phyloP scores from a whole-genome alignment of 805 yeast genomes.

The Ascoidea rubescens region DNA sequence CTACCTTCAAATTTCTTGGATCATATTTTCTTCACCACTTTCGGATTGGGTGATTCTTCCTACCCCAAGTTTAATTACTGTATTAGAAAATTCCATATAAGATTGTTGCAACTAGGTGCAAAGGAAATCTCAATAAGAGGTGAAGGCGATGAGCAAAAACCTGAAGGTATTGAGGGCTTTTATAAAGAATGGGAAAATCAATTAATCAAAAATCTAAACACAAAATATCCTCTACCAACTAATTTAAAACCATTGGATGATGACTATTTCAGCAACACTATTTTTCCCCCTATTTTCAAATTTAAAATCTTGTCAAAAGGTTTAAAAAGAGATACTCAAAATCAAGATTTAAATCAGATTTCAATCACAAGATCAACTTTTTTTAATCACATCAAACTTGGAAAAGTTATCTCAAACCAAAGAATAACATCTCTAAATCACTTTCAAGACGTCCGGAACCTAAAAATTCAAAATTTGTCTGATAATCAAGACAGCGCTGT shows the following conservation, averaged over 20 bases:
- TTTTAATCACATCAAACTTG: slow-evolving; percentile 17
- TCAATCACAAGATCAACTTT: slow-evolving; percentile 17
- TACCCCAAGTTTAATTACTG: slow-evolving; percentile 85
- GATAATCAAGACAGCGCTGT: too few relatives aligned
- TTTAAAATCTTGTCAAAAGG: background rate
- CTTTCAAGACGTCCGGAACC: slow-evolving; percentile 78
- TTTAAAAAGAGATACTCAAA: background rate
- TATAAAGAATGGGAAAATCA: slow-evolving; percentile 60
- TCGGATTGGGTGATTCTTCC: slow-evolving; percentile 90
- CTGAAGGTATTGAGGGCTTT: slow-evolving; percentile 59
- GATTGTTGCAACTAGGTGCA: slow-evolving; percentile 77
- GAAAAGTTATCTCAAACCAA: slow-evolving; percentile 32
- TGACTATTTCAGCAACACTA: background rate
- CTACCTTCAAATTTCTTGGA: slow-evolving; percentile 47
- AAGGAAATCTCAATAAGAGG: slow-evolving; percentile 54
- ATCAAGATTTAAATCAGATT: slow-evolving; percentile 14
- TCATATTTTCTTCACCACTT: slow-evolving; percentile 51
- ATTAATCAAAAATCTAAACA: slow-evolving; percentile 24
- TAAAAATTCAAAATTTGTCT: slow-evolving; percentile 23
- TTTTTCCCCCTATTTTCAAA: slow-evolving; percentile 4
- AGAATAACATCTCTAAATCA: slow-evolving; percentile 61
- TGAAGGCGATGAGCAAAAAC: slow-evolving; percentile 79
- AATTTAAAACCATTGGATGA: background rate
- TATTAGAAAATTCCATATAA: slow-evolving; percentile 64
- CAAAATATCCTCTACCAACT: slow-evolving; percentile 22